A percentile compares a stretch with the other conserved stretches of the same genome.
phyloP scores from a whole-genome alignment of 2,329 filamentous ascomycete genomes.

The Epichloe uncinata region DNA sequence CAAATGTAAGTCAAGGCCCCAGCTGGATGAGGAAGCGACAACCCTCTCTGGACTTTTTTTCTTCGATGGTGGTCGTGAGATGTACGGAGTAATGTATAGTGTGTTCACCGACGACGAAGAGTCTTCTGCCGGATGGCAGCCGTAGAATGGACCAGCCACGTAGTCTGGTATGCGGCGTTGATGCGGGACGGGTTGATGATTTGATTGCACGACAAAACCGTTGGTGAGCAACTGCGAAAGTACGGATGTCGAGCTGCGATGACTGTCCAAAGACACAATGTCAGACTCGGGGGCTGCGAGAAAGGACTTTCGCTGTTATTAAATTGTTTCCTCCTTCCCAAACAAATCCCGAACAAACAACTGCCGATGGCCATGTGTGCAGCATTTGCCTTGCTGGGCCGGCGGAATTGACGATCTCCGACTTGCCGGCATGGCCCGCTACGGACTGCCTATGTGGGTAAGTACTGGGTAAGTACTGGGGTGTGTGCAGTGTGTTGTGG shows the following conservation, averaged over 20 bases:
- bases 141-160: not conserved
- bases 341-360: not conserved
- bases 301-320: not conserved
- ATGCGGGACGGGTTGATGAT: not conserved
- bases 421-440: not conserved
- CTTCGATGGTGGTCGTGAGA: not conserved
- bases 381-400: not conserved
- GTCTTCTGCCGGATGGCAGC: not conserved
- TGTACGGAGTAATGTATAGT: not conserved
- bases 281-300: not conserved
- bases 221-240: too few relatives aligned
- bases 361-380: not conserved
- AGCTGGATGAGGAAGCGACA: too few relatives aligned
- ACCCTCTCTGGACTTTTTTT: too few relatives aligned
- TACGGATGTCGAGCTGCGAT: not conserved
- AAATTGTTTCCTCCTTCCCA: not conserved
- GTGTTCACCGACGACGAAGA: not conserved
- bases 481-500: too few relatives aligned
- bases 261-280: not conserved
- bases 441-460: too few relatives aligned
- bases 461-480: too few relatives aligned
- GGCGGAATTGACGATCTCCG: not conserved
- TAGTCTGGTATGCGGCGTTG: not conserved
- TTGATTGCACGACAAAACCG: too few relatives aligned
- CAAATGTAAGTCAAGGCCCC: too few relatives aligned